phyloP scores from a whole-genome alignment of 495 filamentous ascomycete genomes.

The Hyaloscypha variabilis region DNA sequence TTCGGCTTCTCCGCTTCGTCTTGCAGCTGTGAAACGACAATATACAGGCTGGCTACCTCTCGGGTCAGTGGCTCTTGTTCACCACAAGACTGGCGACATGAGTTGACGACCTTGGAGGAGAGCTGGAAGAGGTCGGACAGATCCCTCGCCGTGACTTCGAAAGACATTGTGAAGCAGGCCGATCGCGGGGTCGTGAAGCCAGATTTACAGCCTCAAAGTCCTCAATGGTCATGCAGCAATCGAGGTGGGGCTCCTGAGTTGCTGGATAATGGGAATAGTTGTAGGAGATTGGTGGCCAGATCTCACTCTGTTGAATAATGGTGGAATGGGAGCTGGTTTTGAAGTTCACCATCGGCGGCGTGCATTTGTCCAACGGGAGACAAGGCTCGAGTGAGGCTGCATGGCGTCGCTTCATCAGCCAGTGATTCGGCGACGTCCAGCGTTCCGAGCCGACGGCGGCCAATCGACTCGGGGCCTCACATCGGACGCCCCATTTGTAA shows the following conservation, averaged over 20 bases:
- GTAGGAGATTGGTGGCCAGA: not conserved
- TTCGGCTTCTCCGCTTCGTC: slow-evolving; percentile 15
- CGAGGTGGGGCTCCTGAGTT: not conserved
- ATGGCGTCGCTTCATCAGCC: not conserved
- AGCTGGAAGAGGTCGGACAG: not conserved
- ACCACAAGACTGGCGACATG: slow-evolving; percentile 25
- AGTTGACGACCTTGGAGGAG: slow-evolving; percentile 21
- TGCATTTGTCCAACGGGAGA: slow-evolving; percentile 1
- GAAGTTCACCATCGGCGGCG: not conserved
- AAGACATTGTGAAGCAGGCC: not conserved
- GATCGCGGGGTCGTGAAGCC: not conserved
- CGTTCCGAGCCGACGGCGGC: not conserved
- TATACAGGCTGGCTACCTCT: slow-evolving; percentile 22
- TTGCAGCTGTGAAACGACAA: slow-evolving; percentile 21
- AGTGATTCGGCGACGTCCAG: not conserved
- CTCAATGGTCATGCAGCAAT: not conserved
- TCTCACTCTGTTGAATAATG: not conserved
- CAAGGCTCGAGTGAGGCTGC: slow-evolving; percentile 1
- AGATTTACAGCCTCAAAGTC: not conserved
- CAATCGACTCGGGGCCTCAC: not conserved
- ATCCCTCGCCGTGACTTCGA: not conserved
- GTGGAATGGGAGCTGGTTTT: not conserved
- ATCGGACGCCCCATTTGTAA: not conserved
- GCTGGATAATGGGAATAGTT: not conserved
- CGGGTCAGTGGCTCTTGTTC: slow-evolving; percentile 29